phyloP scores from a whole-genome alignment of 495 filamentous ascomycete genomes.

The Acidiella bohemica region DNA sequence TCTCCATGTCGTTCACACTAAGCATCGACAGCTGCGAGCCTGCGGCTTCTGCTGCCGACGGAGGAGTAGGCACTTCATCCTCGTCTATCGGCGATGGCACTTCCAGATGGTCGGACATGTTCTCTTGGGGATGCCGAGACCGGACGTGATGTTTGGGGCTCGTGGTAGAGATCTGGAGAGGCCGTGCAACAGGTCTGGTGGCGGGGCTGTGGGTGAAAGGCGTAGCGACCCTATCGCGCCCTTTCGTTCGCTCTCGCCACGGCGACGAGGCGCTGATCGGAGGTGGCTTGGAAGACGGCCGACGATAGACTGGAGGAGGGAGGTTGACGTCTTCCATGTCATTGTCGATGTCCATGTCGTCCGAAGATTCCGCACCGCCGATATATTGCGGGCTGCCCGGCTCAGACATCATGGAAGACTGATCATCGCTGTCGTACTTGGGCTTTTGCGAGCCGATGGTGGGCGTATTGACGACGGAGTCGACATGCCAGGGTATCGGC shows the following conservation, averaged over 20 bases:
- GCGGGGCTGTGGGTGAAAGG: constrained; percentile 4
- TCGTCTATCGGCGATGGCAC: constrained; percentile 19
- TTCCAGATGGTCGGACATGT: constrained; percentile 12
- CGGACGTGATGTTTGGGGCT: constrained; percentile 13
- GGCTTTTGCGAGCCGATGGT: constrained; percentile 7
- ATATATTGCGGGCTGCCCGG: constrained; percentile 18
- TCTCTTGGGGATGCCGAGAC: constrained; percentile 14
- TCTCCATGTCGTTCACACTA: constrained; percentile 21
- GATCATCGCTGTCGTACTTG: constrained; percentile 18
- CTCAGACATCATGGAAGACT: constrained; percentile 19
- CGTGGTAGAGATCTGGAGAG: constrained; percentile 2
- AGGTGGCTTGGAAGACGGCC: too few relatives aligned
- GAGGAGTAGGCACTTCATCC: constrained; percentile 17
- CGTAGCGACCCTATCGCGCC: constrained; percentile 9
- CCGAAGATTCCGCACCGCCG: constrained; percentile 6
- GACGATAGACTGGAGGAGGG: too few relatives aligned
- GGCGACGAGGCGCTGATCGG: too few relatives aligned
- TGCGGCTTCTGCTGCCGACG: constrained; percentile 19
- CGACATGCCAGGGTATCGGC: constrained; percentile 7
- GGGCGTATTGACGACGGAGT: constrained; percentile 14
- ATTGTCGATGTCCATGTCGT: constrained; percentile 45
- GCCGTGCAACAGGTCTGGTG: not conserved
- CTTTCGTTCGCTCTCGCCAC: constrained; percentile 5
- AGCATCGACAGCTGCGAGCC: constrained; percentile 20
- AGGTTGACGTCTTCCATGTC: too few relatives aligned